Evolutionary conservation across 2,329 filamentous ascomycete genomes (phyloP).

Genomic region (Cadophora luteo-olivacea): DNA sequence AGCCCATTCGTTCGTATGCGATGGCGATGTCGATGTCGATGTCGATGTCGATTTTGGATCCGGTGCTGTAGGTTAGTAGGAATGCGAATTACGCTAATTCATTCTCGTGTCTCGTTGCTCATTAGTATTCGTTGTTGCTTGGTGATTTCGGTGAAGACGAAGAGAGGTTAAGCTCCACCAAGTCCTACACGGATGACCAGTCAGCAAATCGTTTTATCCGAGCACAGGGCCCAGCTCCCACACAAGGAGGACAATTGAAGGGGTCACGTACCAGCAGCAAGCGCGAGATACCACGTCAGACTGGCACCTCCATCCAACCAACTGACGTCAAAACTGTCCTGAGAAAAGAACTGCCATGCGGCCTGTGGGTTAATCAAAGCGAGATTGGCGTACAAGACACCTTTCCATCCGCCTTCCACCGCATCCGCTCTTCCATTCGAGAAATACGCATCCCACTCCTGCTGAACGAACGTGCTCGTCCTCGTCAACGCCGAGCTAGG

Average conservation of each 20-base stretch:
- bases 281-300: slow-evolving; percentile 84
- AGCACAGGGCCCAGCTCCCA: too few species aligned
- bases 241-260: background rate
- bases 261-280: slow-evolving; percentile 66
- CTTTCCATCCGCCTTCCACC: slow-evolving; percentile 81
- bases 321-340: slow-evolving; percentile 65
- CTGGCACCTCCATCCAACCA: slow-evolving; percentile 85
- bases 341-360: slow-evolving; percentile 78
- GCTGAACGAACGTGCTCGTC: slow-evolving; percentile 70
- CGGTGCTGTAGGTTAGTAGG: background rate
- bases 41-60: background rate
- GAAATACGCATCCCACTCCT: slow-evolving; percentile 88
- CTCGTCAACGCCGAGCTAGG: slow-evolving; percentile 69
- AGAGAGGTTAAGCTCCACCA: slow-evolving; percentile 6
- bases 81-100: background rate
- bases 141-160: background rate
- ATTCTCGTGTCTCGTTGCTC: background rate
- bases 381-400: slow-evolving; percentile 82
- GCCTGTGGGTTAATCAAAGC: slow-evolving; percentile 75
- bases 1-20: too few species aligned
- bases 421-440: slow-evolving; percentile 66
- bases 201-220: background rate
- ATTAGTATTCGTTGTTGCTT: background rate
- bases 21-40: too few species aligned
- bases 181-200: background rate